Evolutionary conservation across 306 rosid species (phyloP).

Genomic region (Casuarina glauca): DNA sequence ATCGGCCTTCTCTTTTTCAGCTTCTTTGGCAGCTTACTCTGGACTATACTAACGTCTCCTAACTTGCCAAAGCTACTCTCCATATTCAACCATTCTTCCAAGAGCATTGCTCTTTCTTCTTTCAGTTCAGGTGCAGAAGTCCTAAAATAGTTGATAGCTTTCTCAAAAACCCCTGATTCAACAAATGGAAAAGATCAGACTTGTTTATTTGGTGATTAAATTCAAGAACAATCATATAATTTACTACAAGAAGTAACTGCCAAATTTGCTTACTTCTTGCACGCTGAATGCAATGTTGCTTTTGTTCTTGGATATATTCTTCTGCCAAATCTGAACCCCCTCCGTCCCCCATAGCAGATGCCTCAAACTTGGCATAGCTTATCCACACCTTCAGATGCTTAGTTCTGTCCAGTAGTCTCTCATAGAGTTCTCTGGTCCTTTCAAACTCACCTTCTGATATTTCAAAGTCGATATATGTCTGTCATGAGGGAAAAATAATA

Average conservation of each 20-base stretch:
- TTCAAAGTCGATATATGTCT: constrained; percentile 91
- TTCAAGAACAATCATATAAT: constrained; percentile 13
- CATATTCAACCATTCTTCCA: constrained; percentile 91
- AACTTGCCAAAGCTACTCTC: constrained; percentile 66
- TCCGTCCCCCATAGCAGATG: constrained; percentile 49
- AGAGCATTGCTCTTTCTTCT: constrained; percentile 91
- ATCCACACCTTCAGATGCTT: constrained; percentile 95
- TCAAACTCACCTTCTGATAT: constrained; percentile 79
- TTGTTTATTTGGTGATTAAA: constrained; percentile 8
- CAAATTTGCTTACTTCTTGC: constrained; percentile 67
- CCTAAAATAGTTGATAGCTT: constrained; percentile 72
- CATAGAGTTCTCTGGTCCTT: constrained; percentile 78
- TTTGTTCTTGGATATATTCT: constrained; percentile 42
- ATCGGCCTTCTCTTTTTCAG: constrained; percentile 85
- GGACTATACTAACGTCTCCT: constrained; percentile 79
- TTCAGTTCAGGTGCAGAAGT: constrained; percentile 87
- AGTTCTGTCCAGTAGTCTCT: constrained; percentile 85
- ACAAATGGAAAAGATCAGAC: neutral
- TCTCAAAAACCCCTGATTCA: constrained; percentile 78
- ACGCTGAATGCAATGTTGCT: constrained; percentile 56
- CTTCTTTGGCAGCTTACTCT: constrained; percentile 85
- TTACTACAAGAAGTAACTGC: neutral
- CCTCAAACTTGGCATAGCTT: constrained; percentile 82
- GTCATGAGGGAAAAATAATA: constrained; percentile 23
- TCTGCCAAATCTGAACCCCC: constrained; percentile 34